Percentiles rank a stretch among this genome's conserved stretches.
Evolutionary conservation across 306 rosid species (phyloP).

Genomic region (Abrus precatorius): DNA sequence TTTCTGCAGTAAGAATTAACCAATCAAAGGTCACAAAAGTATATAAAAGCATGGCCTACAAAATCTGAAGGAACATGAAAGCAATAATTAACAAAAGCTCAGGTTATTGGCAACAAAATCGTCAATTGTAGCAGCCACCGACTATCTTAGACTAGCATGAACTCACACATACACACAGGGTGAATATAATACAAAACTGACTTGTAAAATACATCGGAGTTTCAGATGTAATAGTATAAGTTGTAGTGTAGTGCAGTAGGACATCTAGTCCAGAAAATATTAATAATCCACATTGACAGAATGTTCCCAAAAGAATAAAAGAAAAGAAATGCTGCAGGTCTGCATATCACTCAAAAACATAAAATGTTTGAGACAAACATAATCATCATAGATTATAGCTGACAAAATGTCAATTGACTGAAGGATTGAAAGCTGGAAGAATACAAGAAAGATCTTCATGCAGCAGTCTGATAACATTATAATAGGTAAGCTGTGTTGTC

Average conservation of each 20-base stretch:
- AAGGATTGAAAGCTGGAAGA: constrained; percentile 24
- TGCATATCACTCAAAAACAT: background rate
- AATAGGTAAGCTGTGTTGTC: background rate
- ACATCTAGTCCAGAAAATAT: constrained; percentile 16
- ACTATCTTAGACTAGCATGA: background rate
- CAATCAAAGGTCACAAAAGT: constrained; percentile 39
- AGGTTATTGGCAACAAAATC: constrained; percentile 32
- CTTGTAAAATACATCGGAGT: constrained; percentile 17
- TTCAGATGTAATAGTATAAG: background rate
- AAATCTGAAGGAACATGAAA: background rate
- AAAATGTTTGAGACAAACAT: background rate
- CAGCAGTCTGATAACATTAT: background rate
- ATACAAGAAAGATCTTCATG: constrained; percentile 1
- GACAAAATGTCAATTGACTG: constrained; percentile 1
- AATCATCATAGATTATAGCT: background rate
- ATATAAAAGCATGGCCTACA: constrained; percentile 23
- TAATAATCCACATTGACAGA: background rate
- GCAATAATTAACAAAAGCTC: constrained; percentile 34
- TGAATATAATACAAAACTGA: constrained; percentile 25
- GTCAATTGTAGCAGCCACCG: background rate
- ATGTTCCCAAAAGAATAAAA: background rate
- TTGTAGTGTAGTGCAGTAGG: background rate
- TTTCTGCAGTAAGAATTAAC: constrained; percentile 62
- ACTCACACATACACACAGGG: constrained; percentile 12
- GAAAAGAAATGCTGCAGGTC: background rate